phyloP scores from a whole-genome alignment of 2,329 filamentous ascomycete genomes.

The Hymenoscyphus albidus region DNA sequence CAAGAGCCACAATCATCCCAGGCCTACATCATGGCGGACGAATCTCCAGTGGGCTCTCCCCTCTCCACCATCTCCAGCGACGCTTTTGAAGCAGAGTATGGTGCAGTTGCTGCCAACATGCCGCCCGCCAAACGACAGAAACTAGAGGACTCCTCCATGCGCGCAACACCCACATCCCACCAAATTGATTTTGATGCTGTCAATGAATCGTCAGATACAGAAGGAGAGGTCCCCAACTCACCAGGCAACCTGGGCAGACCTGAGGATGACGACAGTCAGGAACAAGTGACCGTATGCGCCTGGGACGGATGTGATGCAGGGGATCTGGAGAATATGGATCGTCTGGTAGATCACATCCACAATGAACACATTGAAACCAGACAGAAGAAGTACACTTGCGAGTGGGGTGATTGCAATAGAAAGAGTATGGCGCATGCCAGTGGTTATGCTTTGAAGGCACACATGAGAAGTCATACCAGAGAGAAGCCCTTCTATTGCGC shows the following conservation, averaged over 20 bases:
- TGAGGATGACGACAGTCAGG: slow-evolving; percentile 73
- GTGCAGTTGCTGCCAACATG: slow-evolving; percentile 40
- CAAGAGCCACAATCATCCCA: background rate
- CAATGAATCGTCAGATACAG: slow-evolving; percentile 78
- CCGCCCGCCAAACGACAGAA: slow-evolving; percentile 35
- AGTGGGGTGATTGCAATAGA: slow-evolving; percentile 85
- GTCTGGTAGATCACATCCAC: slow-evolving; percentile 78
- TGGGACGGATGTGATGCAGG: slow-evolving; percentile 73
- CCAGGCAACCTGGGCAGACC: slow-evolving; percentile 63
- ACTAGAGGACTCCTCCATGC: slow-evolving; percentile 21
- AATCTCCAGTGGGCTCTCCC: slow-evolving; percentile 55
- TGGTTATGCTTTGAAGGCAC: slow-evolving; percentile 91
- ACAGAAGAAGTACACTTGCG: slow-evolving; percentile 97
- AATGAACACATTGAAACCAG: slow-evolving; percentile 89
- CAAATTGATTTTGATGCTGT: slow-evolving; percentile 38
- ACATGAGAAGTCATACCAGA: slow-evolving; percentile 95
- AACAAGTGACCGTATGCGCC: slow-evolving; percentile 73
- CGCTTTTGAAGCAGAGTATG: slow-evolving; percentile 56
- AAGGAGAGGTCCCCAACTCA: slow-evolving; percentile 75
- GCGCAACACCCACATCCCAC: slow-evolving; percentile 32
- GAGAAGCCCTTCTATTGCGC: slow-evolving; percentile 99
- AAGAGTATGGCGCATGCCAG: slow-evolving; percentile 92
- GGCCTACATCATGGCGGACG: slow-evolving; percentile 38
- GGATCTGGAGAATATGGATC: slow-evolving; percentile 77
- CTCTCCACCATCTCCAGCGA: slow-evolving; percentile 63